Conservation (phyloP, 257 asterid species). For the Salvia rosmarinus region DNA sequence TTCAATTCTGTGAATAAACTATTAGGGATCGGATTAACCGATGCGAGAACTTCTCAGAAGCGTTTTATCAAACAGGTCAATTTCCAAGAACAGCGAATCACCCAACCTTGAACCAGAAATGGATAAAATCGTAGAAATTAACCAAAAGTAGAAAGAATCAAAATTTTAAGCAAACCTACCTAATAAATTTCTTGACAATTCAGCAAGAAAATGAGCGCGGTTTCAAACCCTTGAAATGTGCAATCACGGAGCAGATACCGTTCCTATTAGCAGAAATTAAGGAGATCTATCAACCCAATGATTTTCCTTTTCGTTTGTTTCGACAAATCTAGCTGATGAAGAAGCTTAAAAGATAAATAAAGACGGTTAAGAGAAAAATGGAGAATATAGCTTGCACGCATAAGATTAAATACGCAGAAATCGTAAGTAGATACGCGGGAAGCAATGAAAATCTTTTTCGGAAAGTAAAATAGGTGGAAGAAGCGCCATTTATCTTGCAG, state of each 20-base stretch:
- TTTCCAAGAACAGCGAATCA: neutral
- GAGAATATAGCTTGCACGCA: slow-evolving; percentile 88
- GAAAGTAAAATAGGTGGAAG: slow-evolving; percentile 27
- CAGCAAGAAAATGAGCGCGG: slow-evolving; percentile 31
- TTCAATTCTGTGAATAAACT: slow-evolving; percentile 1
- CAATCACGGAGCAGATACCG: slow-evolving; percentile 2
- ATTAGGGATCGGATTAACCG: neutral
- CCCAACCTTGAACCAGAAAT: slow-evolving; percentile 21
- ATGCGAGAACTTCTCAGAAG: neutral
- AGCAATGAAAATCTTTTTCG: slow-evolving; percentile 54
- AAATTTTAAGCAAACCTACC: slow-evolving; percentile 25
- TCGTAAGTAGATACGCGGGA: slow-evolving; percentile 73
- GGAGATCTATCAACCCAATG: slow-evolving; percentile 1
- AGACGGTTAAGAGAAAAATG: slow-evolving; percentile 47
- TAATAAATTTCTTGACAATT: slow-evolving; percentile 29
- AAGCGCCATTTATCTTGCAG: neutral
- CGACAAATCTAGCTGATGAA: slow-evolving; percentile 34
- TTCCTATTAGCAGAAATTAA: slow-evolving; percentile 5
- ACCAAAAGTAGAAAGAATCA: slow-evolving; percentile 32
- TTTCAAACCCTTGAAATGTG: slow-evolving; percentile 16
- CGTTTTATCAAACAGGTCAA: slow-evolving; percentile 12
- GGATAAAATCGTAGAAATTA: neutral
- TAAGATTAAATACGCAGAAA: slow-evolving; percentile 37
- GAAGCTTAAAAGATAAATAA: slow-evolving; percentile 62
- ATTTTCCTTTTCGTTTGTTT: neutral